Conservation (phyloP, 768 basidiomycete genomes). For the Rhodotorula paludigena region DNA sequence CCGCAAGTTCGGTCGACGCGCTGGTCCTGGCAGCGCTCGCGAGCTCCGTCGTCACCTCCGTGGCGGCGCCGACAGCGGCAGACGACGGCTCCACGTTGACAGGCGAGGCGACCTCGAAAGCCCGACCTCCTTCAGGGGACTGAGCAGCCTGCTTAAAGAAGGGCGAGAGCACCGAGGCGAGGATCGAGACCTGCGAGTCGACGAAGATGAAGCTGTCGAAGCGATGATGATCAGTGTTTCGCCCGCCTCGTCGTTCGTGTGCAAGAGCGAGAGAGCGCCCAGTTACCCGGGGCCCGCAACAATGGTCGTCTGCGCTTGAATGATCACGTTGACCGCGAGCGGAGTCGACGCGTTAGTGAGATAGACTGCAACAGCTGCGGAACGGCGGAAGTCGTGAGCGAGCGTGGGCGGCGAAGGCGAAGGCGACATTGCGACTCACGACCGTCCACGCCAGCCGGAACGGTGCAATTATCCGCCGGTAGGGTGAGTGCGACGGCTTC, state of each 20-base stretch:
- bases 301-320: conserved; percentile 55
- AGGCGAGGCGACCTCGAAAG: no score
- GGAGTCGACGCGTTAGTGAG: conserved; percentile 55
- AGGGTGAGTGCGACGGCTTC: conserved; percentile 56
- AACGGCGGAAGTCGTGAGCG: neutral
- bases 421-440: conserved; percentile 41
- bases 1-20: no score
- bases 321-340: conserved; percentile 58
- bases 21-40: neutral
- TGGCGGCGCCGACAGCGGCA: no score
- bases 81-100: no score
- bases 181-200: conserved; percentile 1
- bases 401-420: neutral
- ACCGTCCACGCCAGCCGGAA: conserved; percentile 66
- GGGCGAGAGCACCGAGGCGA: conserved; percentile 1
- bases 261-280: conserved; percentile 52
- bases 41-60: no score
- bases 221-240: neutral
- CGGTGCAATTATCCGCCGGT: conserved; percentile 59
- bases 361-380: conserved; percentile 30
- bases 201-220: conserved; percentile 27
- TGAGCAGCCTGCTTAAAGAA: no score
- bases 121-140: no score
- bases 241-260: neutral
- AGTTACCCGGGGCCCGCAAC: conserved; percentile 66